Base-by-base conservation (phyloP, 345 rosid genomes). In the Eucalyptus pumila region DNA sequence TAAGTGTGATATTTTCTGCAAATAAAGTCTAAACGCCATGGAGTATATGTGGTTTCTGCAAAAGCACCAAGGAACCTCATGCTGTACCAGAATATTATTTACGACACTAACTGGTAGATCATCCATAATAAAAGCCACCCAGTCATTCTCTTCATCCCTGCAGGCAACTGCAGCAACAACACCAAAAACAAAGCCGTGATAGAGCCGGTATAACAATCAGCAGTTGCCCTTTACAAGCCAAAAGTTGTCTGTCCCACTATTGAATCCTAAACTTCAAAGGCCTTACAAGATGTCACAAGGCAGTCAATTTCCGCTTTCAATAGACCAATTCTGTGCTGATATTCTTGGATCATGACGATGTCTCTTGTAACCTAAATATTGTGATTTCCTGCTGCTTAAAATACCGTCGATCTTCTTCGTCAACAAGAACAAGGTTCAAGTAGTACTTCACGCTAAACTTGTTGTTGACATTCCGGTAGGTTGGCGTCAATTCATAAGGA, bases 341-440 rank as follows among this genome's bases (percentile, higher is more conserved):
- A 37, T 72, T 72, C 81, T 40, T 76, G 85, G 85, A 52, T 86
- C 65, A 88, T 91, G 92, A 95, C 27, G 97, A 93, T 65, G 88
- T 89, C 90, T 96, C 99, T 91, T 94, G 94, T 91, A 96, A 94
- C 97, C 99, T 93, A 93, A 93, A 98, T 86, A 98, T 93, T 21
- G 99, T 96, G 80, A 98, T 94, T 91, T 98, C 99, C 89, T 98
- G 99, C 93, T 98, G 99, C 94, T 96, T 98, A 90, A 98, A 98
- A 89, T 98, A 98, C 86, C 99, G 95, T 54, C 99, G 96, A 89
- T 97, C 99, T 93, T 98, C 99, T 93, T 98, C 99, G 90, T 97
- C 99, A 5, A 98, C 97, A 87, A 98, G 94, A 85, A 98, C 99
- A 80, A 98, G 98, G 91, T 98, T 98, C 96, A 98, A 93, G 91